These are phyloP conservation scores for Selaginella tamariscina DNA, from an alignment of 75 land plant species.

Conservation along the genomic window DNA sequence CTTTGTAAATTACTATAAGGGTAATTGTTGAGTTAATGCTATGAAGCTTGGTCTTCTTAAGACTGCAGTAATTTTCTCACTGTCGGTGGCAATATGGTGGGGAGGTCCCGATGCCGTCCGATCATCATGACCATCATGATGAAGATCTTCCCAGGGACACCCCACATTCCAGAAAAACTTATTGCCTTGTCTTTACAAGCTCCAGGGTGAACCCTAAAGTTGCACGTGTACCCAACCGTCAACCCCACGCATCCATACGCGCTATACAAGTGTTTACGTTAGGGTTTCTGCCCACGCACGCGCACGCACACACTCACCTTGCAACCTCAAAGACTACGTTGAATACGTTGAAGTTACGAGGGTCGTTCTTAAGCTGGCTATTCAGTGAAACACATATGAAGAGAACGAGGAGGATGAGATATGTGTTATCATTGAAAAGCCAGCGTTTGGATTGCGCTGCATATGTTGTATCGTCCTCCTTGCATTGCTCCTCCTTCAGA, in stretches of 20 bases:
- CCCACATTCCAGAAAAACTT: constrained; percentile 5
- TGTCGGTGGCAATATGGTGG: constrained; percentile 1
- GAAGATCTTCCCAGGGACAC: not conserved
- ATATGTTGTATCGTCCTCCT: not conserved
- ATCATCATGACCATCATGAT: constrained; percentile 1
- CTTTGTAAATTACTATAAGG: too few relatives aligned
- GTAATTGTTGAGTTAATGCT: not conserved
- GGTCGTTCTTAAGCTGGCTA: not conserved
- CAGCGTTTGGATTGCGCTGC: not conserved
- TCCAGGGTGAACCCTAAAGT: not conserved
- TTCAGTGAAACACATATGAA: not conserved
- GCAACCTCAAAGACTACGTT: not conserved
- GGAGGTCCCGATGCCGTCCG: constrained; percentile 2
- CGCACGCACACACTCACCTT: not conserved
- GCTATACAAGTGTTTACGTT: not conserved
- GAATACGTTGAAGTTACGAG: not conserved
- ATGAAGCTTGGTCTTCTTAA: not conserved
- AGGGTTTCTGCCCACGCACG: not conserved
- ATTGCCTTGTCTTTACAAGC: not conserved
- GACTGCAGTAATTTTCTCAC: not conserved
- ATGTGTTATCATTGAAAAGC: not conserved
- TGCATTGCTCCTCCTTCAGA: not conserved
- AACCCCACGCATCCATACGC: constrained; percentile 6
- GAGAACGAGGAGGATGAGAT: not conserved
- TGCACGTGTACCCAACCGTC: constrained; percentile 6